These are phyloP conservation scores for Trichoderma sp. DNA, from an alignment of 2,329 filamentous ascomycete species.

Conservation along the genomic window DNA sequence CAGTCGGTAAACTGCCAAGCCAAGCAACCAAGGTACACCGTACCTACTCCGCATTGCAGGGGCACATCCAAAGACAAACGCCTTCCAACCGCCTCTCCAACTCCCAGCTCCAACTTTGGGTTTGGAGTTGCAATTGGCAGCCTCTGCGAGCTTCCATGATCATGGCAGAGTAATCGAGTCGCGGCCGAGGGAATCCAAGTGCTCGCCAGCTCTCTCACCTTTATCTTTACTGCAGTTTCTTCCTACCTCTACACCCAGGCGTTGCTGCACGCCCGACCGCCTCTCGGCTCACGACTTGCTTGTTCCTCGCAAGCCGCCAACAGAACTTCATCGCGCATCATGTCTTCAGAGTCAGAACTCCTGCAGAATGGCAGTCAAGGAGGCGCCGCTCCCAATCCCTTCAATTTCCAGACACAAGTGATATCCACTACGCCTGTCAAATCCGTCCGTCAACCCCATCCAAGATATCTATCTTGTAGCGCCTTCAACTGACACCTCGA, in stretches of 20 bases:
- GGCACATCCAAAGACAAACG: neutral
- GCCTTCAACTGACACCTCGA: conserved; percentile 13
- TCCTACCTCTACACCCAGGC: neutral
- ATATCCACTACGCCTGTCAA: conserved; percentile 75
- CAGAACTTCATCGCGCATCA: neutral
- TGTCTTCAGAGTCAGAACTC: conserved; percentile 22
- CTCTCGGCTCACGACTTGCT: neutral
- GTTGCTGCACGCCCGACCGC: neutral
- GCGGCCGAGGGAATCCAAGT: neutral
- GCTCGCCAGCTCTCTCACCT: neutral
- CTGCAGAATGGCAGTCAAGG: conserved; percentile 24
- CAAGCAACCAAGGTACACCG: neutral
- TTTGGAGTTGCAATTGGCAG: neutral
- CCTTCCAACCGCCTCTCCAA: neutral
- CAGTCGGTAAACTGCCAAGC: neutral
- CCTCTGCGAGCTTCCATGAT: neutral
- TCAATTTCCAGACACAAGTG: conserved; percentile 89
- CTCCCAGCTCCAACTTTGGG: neutral
- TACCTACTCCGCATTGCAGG: neutral
- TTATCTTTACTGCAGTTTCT: neutral
- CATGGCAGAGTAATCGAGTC: neutral
- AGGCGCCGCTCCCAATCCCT: conserved; percentile 59
- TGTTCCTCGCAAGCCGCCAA: neutral
- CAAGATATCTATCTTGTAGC: neutral
- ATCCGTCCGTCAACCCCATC: conserved; percentile 54